phyloP scores from a whole-genome alignment of 2,329 filamentous ascomycete genomes.

The Neonectria hederae region DNA sequence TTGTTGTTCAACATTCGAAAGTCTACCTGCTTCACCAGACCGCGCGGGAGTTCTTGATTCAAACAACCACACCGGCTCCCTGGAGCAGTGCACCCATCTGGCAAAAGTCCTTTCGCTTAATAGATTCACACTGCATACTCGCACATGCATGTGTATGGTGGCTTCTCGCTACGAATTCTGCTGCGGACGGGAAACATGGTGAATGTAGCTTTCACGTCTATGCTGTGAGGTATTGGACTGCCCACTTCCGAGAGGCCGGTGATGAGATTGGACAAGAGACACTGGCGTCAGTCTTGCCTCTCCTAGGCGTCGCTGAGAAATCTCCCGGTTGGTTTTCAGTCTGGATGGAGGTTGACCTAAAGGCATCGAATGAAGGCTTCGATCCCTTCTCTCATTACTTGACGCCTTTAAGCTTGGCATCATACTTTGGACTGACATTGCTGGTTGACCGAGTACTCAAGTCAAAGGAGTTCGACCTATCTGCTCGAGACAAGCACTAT shows the following conservation, averaged over 20 bases:
- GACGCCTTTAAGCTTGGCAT: background rate
- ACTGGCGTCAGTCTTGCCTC: background rate
- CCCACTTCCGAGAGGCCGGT: background rate
- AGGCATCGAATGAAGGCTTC: too few species aligned
- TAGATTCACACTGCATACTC: background rate
- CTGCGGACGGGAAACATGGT: fast-evolving
- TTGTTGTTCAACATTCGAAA: background rate
- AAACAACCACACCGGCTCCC: background rate
- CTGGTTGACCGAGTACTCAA: background rate
- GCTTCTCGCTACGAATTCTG: background rate
- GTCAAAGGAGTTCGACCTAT: background rate
- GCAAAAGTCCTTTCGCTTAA: background rate
- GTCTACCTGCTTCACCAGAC: slow-evolving; percentile 12
- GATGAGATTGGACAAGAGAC: background rate
- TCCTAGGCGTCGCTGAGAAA: background rate
- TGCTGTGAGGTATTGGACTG: background rate
- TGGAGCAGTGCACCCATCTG: background rate
- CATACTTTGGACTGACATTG: background rate
- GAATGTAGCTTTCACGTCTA: background rate
- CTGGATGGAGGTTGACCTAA: too few species aligned
- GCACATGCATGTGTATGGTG: background rate
- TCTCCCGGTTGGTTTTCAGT: background rate
- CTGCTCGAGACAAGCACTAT: background rate
- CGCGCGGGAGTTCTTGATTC: slow-evolving; percentile 6
- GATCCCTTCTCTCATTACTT: too few species aligned